A percentile compares a stretch with the other conserved stretches of the same genome.
These are phyloP conservation scores for Juglanconis oblonga DNA, from an alignment of 2,329 filamentous ascomycete genomes.

Conservation along the genomic window DNA sequence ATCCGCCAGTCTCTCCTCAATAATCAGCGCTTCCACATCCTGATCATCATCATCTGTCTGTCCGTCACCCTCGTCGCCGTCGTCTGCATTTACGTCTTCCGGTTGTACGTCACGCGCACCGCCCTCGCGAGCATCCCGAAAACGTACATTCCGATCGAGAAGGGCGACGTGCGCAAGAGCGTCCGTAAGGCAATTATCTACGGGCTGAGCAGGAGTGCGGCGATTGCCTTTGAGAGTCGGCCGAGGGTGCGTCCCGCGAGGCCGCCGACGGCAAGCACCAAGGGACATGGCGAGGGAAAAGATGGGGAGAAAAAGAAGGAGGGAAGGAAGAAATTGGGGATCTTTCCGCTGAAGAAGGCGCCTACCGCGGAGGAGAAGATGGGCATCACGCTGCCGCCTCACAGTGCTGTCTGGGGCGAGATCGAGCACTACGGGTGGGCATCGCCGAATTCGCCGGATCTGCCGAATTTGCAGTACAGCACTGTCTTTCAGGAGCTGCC, in stretches of 20 bases:
- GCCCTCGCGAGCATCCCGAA: conserved; percentile 82
- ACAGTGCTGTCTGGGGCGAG: conserved; percentile 69
- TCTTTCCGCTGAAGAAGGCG: conserved; percentile 33
- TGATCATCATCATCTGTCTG: conserved; percentile 76
- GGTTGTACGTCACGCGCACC: conserved; percentile 83
- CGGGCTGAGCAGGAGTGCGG: conserved; percentile 71
- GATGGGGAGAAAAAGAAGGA: conserved; percentile 5
- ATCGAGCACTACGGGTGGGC: conserved; percentile 88
- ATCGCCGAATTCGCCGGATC: conserved; percentile 69
- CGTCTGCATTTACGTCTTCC: conserved; percentile 72
- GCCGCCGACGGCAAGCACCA: conserved; percentile 20
- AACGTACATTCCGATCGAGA: conserved; percentile 79
- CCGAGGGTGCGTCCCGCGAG: conserved; percentile 54
- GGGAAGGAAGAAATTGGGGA: conserved; percentile 20
- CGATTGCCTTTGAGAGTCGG: conserved; percentile 74
- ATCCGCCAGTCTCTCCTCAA: conserved; percentile 73
- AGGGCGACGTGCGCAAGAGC: conserved; percentile 72
- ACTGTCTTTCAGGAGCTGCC: conserved; percentile 81
- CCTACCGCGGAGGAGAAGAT: conserved; percentile 35
- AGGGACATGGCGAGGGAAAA: conserved; percentile 7
- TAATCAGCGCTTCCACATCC: conserved; percentile 72
- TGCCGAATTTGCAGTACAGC: conserved; percentile 79
- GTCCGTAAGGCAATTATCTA: conserved; percentile 75
- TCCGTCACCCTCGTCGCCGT: conserved; percentile 68
- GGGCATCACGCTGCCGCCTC: conserved; percentile 45